Evolutionary conservation across 2,329 filamentous ascomycete species (phyloP).

Genomic region (Diatrype stigma): DNA sequence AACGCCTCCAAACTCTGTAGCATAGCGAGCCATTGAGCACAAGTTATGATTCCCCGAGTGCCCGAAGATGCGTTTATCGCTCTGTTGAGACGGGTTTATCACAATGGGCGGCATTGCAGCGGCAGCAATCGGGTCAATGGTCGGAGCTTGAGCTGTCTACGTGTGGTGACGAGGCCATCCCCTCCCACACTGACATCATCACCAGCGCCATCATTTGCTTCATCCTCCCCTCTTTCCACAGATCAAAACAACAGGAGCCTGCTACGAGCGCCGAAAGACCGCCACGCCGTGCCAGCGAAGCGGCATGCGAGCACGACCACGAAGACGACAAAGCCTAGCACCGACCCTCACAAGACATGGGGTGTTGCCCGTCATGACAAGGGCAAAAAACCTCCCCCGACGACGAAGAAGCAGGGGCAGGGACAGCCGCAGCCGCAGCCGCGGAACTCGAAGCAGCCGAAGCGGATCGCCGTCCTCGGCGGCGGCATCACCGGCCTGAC

Average conservation of each 20-base stretch:
- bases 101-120: conserved; percentile 15
- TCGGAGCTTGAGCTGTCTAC: too few species aligned
- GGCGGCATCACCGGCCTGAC: conserved; percentile 80
- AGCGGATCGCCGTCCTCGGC: conserved; percentile 64
- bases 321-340: too few species aligned
- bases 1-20: conserved; percentile 2
- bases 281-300: background rate
- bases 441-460: conserved; percentile 6
- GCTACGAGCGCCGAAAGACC: too few species aligned
- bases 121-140: too few species aligned
- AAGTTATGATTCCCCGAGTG: conserved; percentile 23
- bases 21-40: conserved; percentile 8
- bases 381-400: too few species aligned
- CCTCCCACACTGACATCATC: too few species aligned
- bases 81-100: conserved; percentile 21
- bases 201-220: too few species aligned
- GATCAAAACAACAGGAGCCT: too few species aligned
- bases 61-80: conserved; percentile 23
- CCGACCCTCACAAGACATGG: too few species aligned
- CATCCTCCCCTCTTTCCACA: too few species aligned
- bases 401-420: background rate
- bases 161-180: too few species aligned
- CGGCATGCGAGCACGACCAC: conserved; percentile 15
- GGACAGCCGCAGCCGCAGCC: background rate
- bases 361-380: too few species aligned